These are phyloP conservation scores for Aspergillus oerlinghausenensis DNA, from an alignment of 2,329 filamentous ascomycete genomes.

Conservation along the genomic window DNA sequence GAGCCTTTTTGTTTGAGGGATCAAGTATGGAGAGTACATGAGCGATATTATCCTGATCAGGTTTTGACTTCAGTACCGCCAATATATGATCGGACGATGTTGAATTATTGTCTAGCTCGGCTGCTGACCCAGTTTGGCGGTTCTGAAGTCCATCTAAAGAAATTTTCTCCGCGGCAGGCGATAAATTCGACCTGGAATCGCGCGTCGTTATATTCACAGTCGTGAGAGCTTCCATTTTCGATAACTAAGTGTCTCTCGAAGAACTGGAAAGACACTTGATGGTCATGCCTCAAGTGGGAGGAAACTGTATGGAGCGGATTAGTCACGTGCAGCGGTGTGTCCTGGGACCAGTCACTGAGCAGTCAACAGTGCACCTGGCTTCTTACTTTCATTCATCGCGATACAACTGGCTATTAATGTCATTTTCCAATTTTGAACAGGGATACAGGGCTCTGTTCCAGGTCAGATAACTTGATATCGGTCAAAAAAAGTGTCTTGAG, in stretches of 20 bases:
- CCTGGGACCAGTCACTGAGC: conserved; percentile 2
- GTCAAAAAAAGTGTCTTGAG: not conserved
- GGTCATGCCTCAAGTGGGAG: conserved; percentile 6
- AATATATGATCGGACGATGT: conserved; percentile 31
- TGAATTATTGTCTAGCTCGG: conserved; percentile 12
- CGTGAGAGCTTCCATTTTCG: conserved; percentile 36
- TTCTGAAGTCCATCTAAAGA: conserved; percentile 3
- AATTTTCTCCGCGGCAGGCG: conserved; percentile 12
- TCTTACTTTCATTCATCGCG: not conserved
- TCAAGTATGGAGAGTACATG: conserved; percentile 32
- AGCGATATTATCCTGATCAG: conserved; percentile 30
- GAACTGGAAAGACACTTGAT: not conserved
- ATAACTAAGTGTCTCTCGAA: not conserved
- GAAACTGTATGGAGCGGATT: conserved; percentile 20
- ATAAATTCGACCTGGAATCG: conserved; percentile 15
- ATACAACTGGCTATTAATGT: not conserved
- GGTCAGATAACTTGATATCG: not conserved
- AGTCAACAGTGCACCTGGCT: not conserved
- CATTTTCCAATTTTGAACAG: not conserved
- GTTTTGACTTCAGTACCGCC: conserved; percentile 37
- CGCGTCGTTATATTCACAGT: conserved; percentile 35
- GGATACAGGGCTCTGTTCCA: not conserved
- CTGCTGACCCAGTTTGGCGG: conserved; percentile 9
- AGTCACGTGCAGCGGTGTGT: conserved; percentile 25
- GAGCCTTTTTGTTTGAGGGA: conserved; percentile 22